phyloP scores from a whole-genome alignment of 768 basidiomycete species.

The Scleroderma bovista region DNA sequence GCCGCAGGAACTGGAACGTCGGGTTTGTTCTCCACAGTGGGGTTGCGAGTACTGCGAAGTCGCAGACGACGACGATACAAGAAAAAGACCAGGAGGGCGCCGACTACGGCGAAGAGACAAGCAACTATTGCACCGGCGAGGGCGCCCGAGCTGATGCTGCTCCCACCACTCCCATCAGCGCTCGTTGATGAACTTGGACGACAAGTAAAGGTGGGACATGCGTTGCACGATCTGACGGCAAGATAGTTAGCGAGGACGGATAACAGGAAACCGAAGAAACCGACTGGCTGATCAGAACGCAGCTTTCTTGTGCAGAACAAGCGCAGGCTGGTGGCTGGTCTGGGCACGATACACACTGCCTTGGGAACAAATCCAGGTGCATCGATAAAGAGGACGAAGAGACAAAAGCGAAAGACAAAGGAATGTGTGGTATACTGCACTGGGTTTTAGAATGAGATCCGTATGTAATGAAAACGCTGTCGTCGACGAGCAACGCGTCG shows the following conservation, averaged over 20 bases:
- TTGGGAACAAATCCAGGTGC: constrained; percentile 32
- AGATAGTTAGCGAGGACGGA: constrained; percentile 2
- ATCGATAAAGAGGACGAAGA: constrained; percentile 25
- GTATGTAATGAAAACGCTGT: constrained; percentile 16
- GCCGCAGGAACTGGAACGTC: constrained; percentile 73
- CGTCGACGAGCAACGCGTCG: constrained; percentile 13
- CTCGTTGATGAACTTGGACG: constrained; percentile 26
- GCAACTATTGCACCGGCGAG: constrained; percentile 72
- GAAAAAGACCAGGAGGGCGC: constrained; percentile 47
- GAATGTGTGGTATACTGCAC: constrained; percentile 24
- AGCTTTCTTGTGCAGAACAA: constrained; percentile 51
- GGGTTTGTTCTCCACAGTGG: constrained; percentile 36
- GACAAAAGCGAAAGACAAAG: constrained; percentile 24
- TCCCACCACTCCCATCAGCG: constrained; percentile 21
- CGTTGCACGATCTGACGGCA: constrained; percentile 47
- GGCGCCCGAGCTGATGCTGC: constrained; percentile 59
- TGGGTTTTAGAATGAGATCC: constrained; percentile 10
- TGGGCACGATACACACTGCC: constrained; percentile 50
- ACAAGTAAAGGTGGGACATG: constrained; percentile 52
- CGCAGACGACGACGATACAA: constrained; percentile 60
- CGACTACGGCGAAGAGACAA: constrained; percentile 51
- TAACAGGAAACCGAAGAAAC: constrained; percentile 13
- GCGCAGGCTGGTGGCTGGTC: constrained; percentile 44
- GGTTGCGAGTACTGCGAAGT: constrained; percentile 30
- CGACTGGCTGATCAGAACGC: constrained; percentile 57